Conservation (phyloP, 139 green algal genomes). For the Microglena sp. region DNA sequence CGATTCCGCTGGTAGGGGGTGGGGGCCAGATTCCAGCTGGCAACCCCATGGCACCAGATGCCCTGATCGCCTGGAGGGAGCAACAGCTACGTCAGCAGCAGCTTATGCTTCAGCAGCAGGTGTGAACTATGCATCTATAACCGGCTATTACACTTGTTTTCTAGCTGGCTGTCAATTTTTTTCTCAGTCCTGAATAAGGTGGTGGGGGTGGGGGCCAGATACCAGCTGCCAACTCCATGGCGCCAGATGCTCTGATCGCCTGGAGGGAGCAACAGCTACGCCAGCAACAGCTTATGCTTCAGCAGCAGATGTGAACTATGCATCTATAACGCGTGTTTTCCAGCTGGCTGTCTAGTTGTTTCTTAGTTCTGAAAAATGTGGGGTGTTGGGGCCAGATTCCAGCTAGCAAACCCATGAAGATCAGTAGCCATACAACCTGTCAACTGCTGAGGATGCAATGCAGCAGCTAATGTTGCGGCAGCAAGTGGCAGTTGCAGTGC, state of each 20-base stretch:
- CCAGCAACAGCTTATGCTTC: background rate
- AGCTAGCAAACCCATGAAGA: background rate
- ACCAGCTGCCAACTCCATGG: background rate
- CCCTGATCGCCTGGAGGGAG: background rate
- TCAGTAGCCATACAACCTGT: background rate
- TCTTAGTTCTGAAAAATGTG: too few species aligned
- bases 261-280: background rate
- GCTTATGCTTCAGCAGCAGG: constrained; percentile 6
- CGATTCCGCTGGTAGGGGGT: background rate
- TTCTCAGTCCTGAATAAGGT: too few species aligned
- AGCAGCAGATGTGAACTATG: constrained; percentile 7
- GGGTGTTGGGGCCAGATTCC: too few species aligned
- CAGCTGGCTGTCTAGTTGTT: too few species aligned
- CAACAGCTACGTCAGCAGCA: background rate
- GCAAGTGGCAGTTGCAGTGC: too few species aligned
- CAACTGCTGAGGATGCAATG: background rate
- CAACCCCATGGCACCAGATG: background rate
- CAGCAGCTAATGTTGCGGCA: constrained; percentile 3
- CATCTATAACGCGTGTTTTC: too few species aligned
- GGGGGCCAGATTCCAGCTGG: too few species aligned
- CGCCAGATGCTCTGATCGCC: background rate
- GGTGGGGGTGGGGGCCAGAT: too few species aligned
- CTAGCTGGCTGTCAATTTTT: too few species aligned
- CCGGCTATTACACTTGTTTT: too few species aligned
- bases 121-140: too few species aligned